Percentiles rank a stretch among this genome's conserved stretches.
These are phyloP conservation scores for Penicillium sp. DNA, from an alignment of 2,329 filamentous ascomycete species.

Conservation along the genomic window DNA sequence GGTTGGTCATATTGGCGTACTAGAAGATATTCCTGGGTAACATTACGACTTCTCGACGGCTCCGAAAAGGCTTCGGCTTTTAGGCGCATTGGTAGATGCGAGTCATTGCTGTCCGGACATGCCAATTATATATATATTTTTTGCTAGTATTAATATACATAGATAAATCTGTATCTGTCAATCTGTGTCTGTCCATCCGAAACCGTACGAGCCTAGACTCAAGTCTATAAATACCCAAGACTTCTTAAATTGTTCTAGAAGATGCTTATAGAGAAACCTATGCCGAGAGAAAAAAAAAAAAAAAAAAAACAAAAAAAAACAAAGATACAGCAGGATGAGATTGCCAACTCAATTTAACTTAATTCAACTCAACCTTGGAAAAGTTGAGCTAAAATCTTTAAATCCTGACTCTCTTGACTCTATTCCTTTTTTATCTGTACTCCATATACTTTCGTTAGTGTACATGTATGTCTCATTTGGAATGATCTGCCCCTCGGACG, in stretches of 20 bases:
- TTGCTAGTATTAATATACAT: background rate
- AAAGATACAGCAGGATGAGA: background rate
- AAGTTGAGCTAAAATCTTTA: background rate
- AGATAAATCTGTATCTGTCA: no score
- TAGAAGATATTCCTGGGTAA: conserved; percentile 38
- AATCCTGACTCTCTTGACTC: background rate
- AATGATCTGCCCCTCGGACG: conserved; percentile 10
- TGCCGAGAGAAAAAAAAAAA: background rate
- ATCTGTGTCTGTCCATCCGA: background rate
- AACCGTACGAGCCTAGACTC: background rate
- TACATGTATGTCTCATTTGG: conserved; percentile 2
- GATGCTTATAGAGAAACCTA: background rate
- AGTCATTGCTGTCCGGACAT: conserved; percentile 45
- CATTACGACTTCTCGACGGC: conserved; percentile 36
- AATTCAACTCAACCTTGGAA: background rate
- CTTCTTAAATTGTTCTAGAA: conserved; percentile 5
- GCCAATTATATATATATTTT: background rate
- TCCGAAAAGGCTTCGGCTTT: conserved; percentile 29
- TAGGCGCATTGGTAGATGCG: conserved; percentile 35
- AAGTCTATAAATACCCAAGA: background rate
- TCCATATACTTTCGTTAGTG: background rate
- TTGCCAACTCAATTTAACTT: background rate
- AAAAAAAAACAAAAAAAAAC: no score
- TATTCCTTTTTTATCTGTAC: background rate
- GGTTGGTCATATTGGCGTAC: conserved; percentile 53